Base-by-base conservation (phyloP, 345 rosid genomes). In the Geranium rotundifolium region DNA sequence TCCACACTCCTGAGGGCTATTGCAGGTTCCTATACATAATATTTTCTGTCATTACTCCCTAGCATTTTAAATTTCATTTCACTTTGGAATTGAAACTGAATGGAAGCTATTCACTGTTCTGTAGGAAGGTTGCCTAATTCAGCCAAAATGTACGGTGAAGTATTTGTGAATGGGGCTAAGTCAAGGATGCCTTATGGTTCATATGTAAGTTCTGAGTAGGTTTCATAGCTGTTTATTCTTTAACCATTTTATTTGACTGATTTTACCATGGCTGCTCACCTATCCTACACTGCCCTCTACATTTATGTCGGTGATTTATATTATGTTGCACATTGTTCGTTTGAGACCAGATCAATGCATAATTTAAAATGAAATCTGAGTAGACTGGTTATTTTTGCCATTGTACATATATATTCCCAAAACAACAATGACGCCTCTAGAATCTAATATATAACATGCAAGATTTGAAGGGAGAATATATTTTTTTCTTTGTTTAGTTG, bases 1-100 rank as follows among this genome's bases (percentile, higher is more conserved):
- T 95, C 99, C 60, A 90, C 97, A 0, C 69, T 95, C 15, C 69
- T 95, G 56, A 86, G 89, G 73, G 99, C 96, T 46, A 85, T 95
- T 82, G 88, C 97, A 81, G 99, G 99, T 93, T 63, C 27, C 23
- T 18, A 50, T 61, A 54, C 39, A 56, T 65, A 34, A 17, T 63
- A 17, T 52, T 71, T 61, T 46, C 29, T 7, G 17, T 5, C 15
- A n/a, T 61, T 67, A 46, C 20, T 54, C 52, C 27, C 41, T 34
- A 10, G 52, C 52, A 46, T 46, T 46, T 10, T 46, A 2, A 46
- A 46, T 12, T 14, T 46, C 16, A 46, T 14, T 3, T 46, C 52
- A 14, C 16, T 46, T 46, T 46, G 52, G 15, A 46, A 14, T 9
- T 7, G 52, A 46, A 14, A 46, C 52, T 46, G 14, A 46, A 46